Evolutionary conservation across 441 rosid species (phyloP).

Genomic region (Brassica hybrid): DNA sequence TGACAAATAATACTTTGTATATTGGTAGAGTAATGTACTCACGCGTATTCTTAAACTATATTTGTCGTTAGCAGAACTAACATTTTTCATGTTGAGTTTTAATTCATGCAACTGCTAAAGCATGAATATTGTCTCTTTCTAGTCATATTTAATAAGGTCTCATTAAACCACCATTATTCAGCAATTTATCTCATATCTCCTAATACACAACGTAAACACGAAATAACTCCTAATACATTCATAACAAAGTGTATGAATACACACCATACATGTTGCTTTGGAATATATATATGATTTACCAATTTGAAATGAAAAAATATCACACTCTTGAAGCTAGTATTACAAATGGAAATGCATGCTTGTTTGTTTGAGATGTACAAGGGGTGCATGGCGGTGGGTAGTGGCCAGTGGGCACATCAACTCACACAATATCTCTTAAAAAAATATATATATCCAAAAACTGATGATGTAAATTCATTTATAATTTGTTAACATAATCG

Average conservation of each 20-base stretch:
- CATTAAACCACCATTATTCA: background rate
- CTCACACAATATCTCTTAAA: background rate
- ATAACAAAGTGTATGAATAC: background rate
- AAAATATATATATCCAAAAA: background rate
- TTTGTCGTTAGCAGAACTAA: background rate
- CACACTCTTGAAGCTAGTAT: background rate
- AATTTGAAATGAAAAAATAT: background rate
- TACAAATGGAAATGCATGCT: background rate
- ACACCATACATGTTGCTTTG: background rate
- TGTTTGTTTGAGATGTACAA: background rate
- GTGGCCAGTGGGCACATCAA: background rate
- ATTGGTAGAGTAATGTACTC: background rate
- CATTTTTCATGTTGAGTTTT: background rate
- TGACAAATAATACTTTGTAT: background rate
- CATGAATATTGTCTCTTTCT: background rate
- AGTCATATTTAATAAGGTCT: background rate
- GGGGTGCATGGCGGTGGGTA: background rate
- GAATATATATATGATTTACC: background rate
- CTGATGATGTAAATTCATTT: background rate
- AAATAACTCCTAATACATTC: background rate
- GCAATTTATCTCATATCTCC: background rate
- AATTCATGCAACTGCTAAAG: background rate
- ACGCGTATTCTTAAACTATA: conserved; percentile 11
- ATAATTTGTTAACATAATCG: background rate
- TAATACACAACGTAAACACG: background rate